Evolutionary conservation across 2,329 filamentous ascomycete species (phyloP).

Genomic region (Raffaelea ambrosiae): DNA sequence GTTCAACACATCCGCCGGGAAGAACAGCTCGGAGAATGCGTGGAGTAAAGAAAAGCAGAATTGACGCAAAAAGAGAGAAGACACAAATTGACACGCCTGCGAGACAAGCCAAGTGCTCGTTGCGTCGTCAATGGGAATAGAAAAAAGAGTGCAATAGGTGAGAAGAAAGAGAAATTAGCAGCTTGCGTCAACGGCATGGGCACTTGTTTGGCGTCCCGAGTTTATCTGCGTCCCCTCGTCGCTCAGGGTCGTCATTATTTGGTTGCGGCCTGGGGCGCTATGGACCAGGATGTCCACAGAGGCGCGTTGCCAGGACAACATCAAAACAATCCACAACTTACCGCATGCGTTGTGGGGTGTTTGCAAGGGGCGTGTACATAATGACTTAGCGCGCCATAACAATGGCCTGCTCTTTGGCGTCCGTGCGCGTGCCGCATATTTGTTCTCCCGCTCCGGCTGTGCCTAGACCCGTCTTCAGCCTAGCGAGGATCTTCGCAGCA

Average conservation of each 20-base stretch:
- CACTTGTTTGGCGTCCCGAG: slow-evolving; percentile 4
- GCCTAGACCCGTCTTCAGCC: no score
- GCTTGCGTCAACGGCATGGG: slow-evolving; percentile 7
- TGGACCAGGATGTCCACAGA: not conserved
- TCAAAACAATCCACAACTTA: slow-evolving; percentile 2
- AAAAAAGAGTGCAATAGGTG: not conserved
- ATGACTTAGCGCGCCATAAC: no score
- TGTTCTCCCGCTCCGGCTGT: not conserved
- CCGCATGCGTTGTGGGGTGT: no score
- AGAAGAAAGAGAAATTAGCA: not conserved
- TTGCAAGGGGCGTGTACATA: no score
- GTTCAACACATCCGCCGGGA: slow-evolving; percentile 9
- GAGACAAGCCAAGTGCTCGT: not conserved
- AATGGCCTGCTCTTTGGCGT: not conserved
- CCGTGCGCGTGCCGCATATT: not conserved
- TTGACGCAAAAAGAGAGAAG: not conserved
- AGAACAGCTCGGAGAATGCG: not conserved
- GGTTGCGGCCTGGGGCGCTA: not conserved
- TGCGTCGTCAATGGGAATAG: not conserved
- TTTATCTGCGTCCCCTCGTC: slow-evolving; percentile 1
- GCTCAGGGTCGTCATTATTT: not conserved
- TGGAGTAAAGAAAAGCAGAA: not conserved
- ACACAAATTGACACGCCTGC: not conserved
- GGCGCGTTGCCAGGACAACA: slow-evolving; percentile 12
- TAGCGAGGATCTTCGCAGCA: no score